Evolutionary conservation across 176 grass and related monocot species (phyloP).

Genomic region (Paspalum vaginatum): DNA sequence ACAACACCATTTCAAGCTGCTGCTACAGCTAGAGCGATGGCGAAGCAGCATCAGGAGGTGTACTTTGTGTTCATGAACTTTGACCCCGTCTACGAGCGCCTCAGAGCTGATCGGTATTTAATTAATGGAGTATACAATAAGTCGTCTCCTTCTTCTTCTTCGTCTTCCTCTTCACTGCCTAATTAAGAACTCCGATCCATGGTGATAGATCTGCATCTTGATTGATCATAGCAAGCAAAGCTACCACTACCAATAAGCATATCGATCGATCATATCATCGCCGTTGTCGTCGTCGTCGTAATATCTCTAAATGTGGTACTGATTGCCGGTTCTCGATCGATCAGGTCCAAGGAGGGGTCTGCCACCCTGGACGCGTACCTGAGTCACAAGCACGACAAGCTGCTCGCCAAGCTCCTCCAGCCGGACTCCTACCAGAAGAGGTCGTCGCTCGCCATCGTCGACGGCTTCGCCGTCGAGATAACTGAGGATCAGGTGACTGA

Average conservation of each 20-base stretch:
- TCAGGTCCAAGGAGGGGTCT: constrained; percentile 77
- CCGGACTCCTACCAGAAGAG: constrained; percentile 73
- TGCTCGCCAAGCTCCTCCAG: constrained; percentile 69
- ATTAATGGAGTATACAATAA: too few species aligned
- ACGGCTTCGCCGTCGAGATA: constrained; percentile 93
- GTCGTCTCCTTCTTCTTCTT: too few species aligned
- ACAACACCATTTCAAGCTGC: background rate
- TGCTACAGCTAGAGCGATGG: constrained; percentile 46
- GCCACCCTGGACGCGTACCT: constrained; percentile 77
- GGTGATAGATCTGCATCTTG: too few species aligned
- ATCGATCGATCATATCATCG: background rate
- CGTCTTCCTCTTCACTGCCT: too few species aligned
- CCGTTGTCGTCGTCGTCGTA: too few species aligned
- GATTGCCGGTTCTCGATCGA: too few species aligned
- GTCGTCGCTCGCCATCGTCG: constrained; percentile 90
- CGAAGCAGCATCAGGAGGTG: constrained; percentile 65
- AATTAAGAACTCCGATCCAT: too few species aligned
- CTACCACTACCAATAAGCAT: too few species aligned
- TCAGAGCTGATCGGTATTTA: constrained; percentile 67
- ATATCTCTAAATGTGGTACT: background rate
- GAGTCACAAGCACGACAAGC: constrained; percentile 85
- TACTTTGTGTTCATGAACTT: constrained; percentile 99
- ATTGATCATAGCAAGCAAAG: too few species aligned
- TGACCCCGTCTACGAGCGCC: constrained; percentile 82
- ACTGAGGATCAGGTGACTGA: constrained; percentile 71